Evolutionary conservation across 2,329 filamentous ascomycete genomes (phyloP), one percentile per base, ranked within the genome.

Genomic region (Colletotrichum falcatum): DNA sequence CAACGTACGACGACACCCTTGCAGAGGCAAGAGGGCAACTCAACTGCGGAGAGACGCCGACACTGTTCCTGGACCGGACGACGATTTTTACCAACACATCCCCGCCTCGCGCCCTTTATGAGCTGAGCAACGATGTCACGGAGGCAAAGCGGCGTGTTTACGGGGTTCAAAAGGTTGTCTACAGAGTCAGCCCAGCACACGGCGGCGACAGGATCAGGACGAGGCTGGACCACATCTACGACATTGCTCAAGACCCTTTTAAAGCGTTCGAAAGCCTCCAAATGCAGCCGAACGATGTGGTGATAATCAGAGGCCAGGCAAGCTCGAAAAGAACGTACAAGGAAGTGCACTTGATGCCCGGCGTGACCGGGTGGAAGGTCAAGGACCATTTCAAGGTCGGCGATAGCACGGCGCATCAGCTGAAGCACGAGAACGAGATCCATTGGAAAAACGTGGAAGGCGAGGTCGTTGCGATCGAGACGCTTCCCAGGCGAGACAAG

Each of bases 221-320:
- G 5, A 72, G 74, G 2, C 70, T 73, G 5, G 75, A 78, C 18
- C 78, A 79, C 59, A 78, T 78, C 14, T 79, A 79, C 49, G 76
- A 78, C 54, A 73, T 79, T 49, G 67, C 74, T 5, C 65, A 68
- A 1, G 75, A 74, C 35, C 58, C 64, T 0, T n/a, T 54, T 0
- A 39, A 33, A 26, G 51, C 49, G 8, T 4, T 66, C 5, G 62
- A 66, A 8, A 60, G 26, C 8, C 44, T 26, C 35, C 61, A 37
- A 6, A 37, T 62, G 35, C 35, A 39, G 26, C 7, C 49, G 42
- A 28, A 16, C n/a, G 44, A 70, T 8, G 44, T 58, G 5, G 37
- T 77, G 1, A 49, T 42, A 1, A 71, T 79, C 16, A 48, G 66
- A 1, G 77, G 77, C 8, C 70, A 74, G 33, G 72, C 71, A 0